Evolutionary conservation across 148 eudicot species (phyloP).

Genomic region (Amaranthus cruentus): DNA sequence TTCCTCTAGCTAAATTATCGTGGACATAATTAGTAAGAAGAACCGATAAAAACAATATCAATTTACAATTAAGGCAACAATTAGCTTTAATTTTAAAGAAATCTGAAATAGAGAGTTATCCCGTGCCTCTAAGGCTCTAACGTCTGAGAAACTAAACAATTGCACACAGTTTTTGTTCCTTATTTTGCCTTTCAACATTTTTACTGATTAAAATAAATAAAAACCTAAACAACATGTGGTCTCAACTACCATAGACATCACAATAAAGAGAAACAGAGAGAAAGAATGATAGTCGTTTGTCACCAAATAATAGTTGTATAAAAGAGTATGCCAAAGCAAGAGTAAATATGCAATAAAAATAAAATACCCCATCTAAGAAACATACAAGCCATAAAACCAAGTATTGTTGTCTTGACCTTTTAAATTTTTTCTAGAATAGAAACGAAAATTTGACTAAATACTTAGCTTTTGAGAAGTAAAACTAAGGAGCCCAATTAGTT

Average conservation of each 20-base stretch:
- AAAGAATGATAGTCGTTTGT: too few relatives aligned
- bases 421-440: too few relatives aligned
- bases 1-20: conserved; percentile 66
- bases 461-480: too few relatives aligned
- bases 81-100: background rate
- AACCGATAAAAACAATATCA: background rate
- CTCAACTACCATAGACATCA: too few relatives aligned
- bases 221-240: background rate
- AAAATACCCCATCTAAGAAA: too few relatives aligned
- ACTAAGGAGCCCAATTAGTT: too few relatives aligned
- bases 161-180: background rate
- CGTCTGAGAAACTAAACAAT: background rate
- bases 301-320: background rate
- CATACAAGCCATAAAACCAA: too few relatives aligned
- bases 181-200: background rate
- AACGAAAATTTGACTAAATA: too few relatives aligned
- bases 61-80: background rate
- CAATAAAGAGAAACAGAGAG: too few relatives aligned
- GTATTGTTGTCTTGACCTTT: too few relatives aligned
- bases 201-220: background rate
- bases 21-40: conserved; percentile 6
- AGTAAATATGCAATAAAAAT: too few relatives aligned
- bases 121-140: background rate
- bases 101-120: background rate
- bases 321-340: too few relatives aligned